Base-by-base conservation (phyloP, 345 rosid species). In the Aegle marmelos region DNA sequence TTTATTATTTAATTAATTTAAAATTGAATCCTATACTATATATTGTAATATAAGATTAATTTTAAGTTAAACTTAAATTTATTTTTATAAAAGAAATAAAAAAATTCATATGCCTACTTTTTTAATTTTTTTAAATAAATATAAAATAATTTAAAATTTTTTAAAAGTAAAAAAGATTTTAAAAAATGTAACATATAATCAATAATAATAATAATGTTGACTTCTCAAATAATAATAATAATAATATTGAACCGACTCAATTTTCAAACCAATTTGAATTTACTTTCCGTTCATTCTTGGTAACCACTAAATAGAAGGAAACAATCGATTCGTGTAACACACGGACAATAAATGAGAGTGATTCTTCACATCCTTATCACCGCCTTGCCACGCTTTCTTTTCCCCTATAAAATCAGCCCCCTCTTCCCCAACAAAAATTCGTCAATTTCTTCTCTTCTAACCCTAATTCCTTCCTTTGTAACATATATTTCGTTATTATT, bases 321-420 rank as follows among this genome's bases (percentile, higher is more conserved):
- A 27, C 7, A n/a, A 45, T 0, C 13, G 33, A 3, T 0, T 0
- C 73, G 79, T 76, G 79, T 54, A 2, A 10, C 9, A 33, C 66
- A 76, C 79, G 79, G 37, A 33, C 21, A 4, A 53, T 9, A 17
- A 33, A 39, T 56, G 79, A 53, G 79, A 66, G 79, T 66, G 73
- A 19, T 54, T 76, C 22, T 56, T 17, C 7, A 36, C 9, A 21
- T 34, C 36, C 22, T 54, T 10, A 34, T 76, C 67, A 22, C 36
- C 63, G 37, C 13, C 72, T 9, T 13, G n/a, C 10, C 37, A 5
- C 27, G 70, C 68, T 31, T 70, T 16, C 8, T 21, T 33, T 68
- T 68, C 8, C 58, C 53, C 54, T 60, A 60, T 60, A 78, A 45
- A 78, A 19, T 1, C 24, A 50, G 33, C 34, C 48, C 25, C 34